phyloP scores from a whole-genome alignment of 83 land plant species.

The Diphasiastrum complanatum region DNA sequence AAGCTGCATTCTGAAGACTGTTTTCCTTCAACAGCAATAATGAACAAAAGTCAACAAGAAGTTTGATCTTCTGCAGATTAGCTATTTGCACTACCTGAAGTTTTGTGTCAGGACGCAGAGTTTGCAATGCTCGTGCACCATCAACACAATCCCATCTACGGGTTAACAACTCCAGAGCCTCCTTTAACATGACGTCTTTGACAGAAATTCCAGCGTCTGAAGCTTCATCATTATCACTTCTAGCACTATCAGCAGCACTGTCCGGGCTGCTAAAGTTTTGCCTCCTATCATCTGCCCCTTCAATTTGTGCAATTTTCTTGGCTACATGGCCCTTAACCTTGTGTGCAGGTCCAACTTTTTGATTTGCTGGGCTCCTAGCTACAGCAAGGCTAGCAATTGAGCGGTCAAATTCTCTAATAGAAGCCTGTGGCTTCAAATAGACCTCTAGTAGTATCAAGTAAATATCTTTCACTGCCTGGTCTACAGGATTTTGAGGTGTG shows the following conservation, averaged over 20 bases:
- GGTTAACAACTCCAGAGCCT: slow-evolving; percentile 60
- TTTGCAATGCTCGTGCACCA: slow-evolving; percentile 79
- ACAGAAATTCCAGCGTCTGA: slow-evolving; percentile 30
- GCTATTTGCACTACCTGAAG: slow-evolving; percentile 52
- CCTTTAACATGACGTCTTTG: slow-evolving; percentile 42
- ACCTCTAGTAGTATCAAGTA: slow-evolving; percentile 88
- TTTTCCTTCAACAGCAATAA: not conserved
- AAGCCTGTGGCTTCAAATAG: slow-evolving; percentile 65
- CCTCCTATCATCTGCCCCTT: slow-evolving; percentile 56
- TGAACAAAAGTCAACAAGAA: not conserved
- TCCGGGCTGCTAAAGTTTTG: slow-evolving; percentile 54
- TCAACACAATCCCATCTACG: slow-evolving; percentile 82
- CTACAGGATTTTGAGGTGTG: slow-evolving; percentile 21
- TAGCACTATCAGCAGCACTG: slow-evolving; percentile 56
- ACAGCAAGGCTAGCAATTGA: slow-evolving; percentile 36
- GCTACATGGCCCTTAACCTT: slow-evolving; percentile 37
- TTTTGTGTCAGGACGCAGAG: slow-evolving; percentile 76
- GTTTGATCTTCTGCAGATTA: not conserved
- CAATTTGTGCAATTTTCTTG: slow-evolving; percentile 78
- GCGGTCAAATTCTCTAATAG: slow-evolving; percentile 60
- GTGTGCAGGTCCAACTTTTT: slow-evolving; percentile 28
- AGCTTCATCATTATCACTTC: slow-evolving; percentile 68
- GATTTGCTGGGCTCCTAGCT: slow-evolving; percentile 28
- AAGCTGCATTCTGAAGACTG: not conserved
- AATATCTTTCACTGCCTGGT: slow-evolving; percentile 47